These are phyloP conservation scores for Cardamine chenopodiifolia DNA, from an alignment of 345 rosid genomes.

Conservation along the genomic window DNA sequence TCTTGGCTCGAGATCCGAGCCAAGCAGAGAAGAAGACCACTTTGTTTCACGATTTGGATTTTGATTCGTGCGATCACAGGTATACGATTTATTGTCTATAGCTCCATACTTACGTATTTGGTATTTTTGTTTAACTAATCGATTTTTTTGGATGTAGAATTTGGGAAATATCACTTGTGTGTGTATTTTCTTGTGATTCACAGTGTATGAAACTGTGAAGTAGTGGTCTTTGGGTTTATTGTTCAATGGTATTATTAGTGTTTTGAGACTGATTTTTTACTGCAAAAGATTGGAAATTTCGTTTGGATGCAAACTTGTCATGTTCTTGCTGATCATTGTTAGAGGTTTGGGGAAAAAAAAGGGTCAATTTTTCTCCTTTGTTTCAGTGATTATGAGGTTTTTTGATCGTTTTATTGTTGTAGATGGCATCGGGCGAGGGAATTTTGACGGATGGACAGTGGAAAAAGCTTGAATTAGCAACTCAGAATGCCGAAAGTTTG, in stretches of 20 bases:
- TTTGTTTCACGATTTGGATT: slow-evolving; percentile 47
- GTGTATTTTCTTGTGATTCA: slow-evolving; percentile 1
- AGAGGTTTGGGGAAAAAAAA: neutral
- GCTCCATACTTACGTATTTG: neutral
- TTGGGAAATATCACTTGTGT: neutral
- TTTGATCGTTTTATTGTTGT: slow-evolving; percentile 11
- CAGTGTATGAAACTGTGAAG: neutral
- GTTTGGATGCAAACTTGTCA: neutral
- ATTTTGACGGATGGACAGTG: slow-evolving; percentile 83
- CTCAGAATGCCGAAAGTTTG: slow-evolving; percentile 54
- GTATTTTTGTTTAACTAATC: neutral
- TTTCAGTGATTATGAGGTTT: neutral
- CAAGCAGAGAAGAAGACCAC: slow-evolving; percentile 55
- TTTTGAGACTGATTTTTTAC: slow-evolving; percentile 24
- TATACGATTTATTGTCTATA: neutral
- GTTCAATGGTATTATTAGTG: neutral
- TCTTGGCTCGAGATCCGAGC: slow-evolving; percentile 99
- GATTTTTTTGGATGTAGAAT: neutral
- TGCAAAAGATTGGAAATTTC: neutral
- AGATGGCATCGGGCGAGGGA: slow-evolving; percentile 85
- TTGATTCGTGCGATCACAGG: slow-evolving; percentile 28
- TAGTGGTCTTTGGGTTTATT: neutral
- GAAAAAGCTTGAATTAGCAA: slow-evolving; percentile 75
- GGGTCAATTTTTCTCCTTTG: neutral
- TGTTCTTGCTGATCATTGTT: neutral